Evolutionary conservation across 148 eudicot species (phyloP), one percentile per base, ranked within the genome.

Genomic region (Beta vulgaris): DNA sequence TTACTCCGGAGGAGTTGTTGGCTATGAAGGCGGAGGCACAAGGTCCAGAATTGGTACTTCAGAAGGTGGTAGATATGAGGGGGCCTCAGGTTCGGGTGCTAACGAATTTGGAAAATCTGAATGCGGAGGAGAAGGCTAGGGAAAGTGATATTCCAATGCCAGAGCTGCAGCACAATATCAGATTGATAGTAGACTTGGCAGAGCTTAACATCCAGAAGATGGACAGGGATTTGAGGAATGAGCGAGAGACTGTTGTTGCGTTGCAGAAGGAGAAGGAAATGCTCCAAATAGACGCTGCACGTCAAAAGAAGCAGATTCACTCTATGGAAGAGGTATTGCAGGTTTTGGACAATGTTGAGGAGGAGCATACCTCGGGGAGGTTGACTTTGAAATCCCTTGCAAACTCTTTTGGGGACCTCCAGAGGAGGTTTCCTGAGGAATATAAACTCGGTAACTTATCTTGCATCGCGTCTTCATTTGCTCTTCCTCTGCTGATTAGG

Each of bases 61-160:
- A 88, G 72, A 91, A 90, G 76, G 89, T 94, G 57, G 84, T 91
- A 35, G 98, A 94, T 78, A 90, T 94, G 96, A 87, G 97, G 78
- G 98, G 98, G 19, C 97, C 98, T 6, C 97, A 90, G 70, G 91
- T 90, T 83, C 88, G 92, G 11, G 90, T 94, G 46, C 63, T 94
- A 77, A 87, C 97, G 1, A 88, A 88, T 82, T 66, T 94, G 77
- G 93, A 91, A 76, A 85, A 91, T 75, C 80, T 91, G 82, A 91
- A 94, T 85, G 98, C 93, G 4, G 96, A 94, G 78, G 89, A 88
- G 55, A 72, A 85, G 72, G 88, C 88, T 10, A 78, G 89, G 87
- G 96, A 90, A 71, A 82, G 80, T 67, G 90, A 88, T 72, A 67
- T 90, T n/a, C 93, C 92, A 8, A 94, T 94, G 98, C 93, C 98